phyloP scores from a whole-genome alignment of 805 yeast genomes.

The Ogataea saltuana region DNA sequence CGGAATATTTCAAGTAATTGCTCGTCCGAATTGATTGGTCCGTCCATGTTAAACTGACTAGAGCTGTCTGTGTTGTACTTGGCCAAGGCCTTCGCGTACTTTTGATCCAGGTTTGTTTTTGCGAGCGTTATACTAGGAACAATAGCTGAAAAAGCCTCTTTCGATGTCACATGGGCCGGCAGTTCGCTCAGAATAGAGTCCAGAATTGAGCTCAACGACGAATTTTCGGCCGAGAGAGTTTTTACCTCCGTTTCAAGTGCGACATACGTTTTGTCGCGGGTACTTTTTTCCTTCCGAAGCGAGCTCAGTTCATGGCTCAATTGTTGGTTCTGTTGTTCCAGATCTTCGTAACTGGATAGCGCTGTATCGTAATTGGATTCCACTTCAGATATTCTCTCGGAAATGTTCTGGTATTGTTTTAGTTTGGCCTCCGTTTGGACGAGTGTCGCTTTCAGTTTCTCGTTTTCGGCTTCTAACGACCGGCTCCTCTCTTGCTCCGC shows the following conservation, averaged over 20 bases:
- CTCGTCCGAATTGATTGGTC: conserved; percentile 27
- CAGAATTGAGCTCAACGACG: conserved; percentile 7
- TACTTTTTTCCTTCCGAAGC: background rate
- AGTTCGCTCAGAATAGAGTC: conserved; percentile 7
- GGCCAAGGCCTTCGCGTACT: conserved; percentile 4
- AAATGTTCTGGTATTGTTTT: conserved; percentile 11
- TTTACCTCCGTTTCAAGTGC: conserved; percentile 1
- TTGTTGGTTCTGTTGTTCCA: conserved; percentile 10
- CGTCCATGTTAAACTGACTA: too few relatives aligned
- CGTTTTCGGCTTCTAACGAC: conserved; percentile 17
- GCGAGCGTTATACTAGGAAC: background rate
- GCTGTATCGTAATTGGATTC: conserved; percentile 15
- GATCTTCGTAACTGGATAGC: conserved; percentile 8
- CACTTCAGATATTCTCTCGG: conserved; percentile 7
- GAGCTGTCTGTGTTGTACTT: background rate
- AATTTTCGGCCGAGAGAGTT: conserved; percentile 4
- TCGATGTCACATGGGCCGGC: conserved; percentile 13
- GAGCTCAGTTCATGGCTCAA: background rate
- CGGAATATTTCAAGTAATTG: conserved; percentile 32
- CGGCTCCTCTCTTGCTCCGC: conserved; percentile 11
- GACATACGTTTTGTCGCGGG: background rate
- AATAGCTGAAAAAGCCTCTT: conserved; percentile 11
- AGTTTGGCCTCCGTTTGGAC: conserved; percentile 3
- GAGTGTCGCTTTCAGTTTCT: conserved; percentile 8
- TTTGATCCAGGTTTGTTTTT: background rate